Conservation (phyloP, 2,329 filamentous ascomycete species). For the Xylaria digitata region DNA sequence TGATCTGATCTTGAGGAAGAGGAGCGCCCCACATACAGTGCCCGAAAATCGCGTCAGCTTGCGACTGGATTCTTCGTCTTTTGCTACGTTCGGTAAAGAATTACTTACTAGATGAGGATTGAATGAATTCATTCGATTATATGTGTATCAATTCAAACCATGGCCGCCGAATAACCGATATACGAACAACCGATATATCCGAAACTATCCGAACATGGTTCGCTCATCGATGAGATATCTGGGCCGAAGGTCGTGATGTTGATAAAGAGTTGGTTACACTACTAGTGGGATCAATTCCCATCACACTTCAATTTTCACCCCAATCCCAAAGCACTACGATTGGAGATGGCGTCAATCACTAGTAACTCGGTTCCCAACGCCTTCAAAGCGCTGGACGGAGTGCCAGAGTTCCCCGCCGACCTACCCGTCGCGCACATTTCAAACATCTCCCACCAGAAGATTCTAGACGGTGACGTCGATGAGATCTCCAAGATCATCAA, state of each 20-base stretch:
- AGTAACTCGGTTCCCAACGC: constrained; percentile 22
- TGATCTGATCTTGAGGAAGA: not conserved
- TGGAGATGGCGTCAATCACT: constrained; percentile 22
- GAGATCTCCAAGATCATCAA: constrained; percentile 33
- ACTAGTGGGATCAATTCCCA: not conserved
- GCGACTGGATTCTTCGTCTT: not conserved
- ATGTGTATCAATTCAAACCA: not conserved
- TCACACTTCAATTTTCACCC: not conserved
- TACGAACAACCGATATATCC: constrained; percentile 26
- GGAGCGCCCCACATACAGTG: not conserved
- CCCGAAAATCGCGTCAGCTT: not conserved
- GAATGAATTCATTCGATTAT: constrained; percentile 1
- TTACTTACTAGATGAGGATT: not conserved
- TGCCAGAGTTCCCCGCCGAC: constrained; percentile 28
- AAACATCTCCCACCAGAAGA: constrained; percentile 33
- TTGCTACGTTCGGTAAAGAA: not conserved
- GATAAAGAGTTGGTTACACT: not conserved
- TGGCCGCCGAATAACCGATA: constrained; percentile 5
- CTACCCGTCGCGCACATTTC: constrained; percentile 33
- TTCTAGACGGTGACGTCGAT: constrained; percentile 30
- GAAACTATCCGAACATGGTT: constrained; percentile 20
- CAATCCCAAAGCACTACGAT: not conserved
- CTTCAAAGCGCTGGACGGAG: constrained; percentile 17
- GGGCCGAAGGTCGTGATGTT: constrained; percentile 9
- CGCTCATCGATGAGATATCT: constrained; percentile 10